Conservation (phyloP, 2,329 filamentous ascomycete species). For the Pyrenochaeta sp. region DNA sequence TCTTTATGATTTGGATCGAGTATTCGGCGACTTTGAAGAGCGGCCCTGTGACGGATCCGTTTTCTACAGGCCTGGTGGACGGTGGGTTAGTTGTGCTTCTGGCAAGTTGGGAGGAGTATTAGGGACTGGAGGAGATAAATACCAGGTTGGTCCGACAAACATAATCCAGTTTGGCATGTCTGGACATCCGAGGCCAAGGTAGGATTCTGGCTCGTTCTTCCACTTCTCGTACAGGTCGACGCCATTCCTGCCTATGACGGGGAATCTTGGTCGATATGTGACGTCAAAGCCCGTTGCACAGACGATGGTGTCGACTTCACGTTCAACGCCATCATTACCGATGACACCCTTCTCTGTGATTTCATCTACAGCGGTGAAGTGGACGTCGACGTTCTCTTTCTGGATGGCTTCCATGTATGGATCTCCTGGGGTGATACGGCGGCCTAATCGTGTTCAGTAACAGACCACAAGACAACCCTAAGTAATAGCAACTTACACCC, state of each 20-base stretch:
- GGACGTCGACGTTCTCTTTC: conserved; percentile 60
- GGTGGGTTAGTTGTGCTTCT: conserved; percentile 2
- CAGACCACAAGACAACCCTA: too few species aligned
- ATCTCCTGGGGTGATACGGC: conserved; percentile 59
- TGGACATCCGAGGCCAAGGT: conserved; percentile 53
- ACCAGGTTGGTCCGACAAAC: conserved; percentile 50
- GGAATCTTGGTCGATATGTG: conserved; percentile 54
- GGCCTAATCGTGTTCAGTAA: conserved; percentile 24
- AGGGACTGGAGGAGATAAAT: background rate
- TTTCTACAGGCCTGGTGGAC: conserved; percentile 53
- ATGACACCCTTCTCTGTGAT: conserved; percentile 58
- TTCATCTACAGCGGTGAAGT: conserved; percentile 57
- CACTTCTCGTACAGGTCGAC: conserved; percentile 52
- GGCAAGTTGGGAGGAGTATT: background rate
- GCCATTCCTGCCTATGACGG: conserved; percentile 53
- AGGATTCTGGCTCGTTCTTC: conserved; percentile 51
- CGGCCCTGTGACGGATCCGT: conserved; percentile 56
- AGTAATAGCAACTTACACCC: conserved; percentile 46
- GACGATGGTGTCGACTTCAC: conserved; percentile 54
- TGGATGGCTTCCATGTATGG: conserved; percentile 62
- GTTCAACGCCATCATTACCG: conserved; percentile 53
- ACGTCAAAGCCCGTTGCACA: conserved; percentile 59
- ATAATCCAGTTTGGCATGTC: conserved; percentile 56
- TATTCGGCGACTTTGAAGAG: conserved; percentile 52
- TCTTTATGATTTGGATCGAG: conserved; percentile 53